These are phyloP conservation scores for Erysimum pusillum DNA, from an alignment of 441 rosid genomes.

Conservation along the genomic window DNA sequence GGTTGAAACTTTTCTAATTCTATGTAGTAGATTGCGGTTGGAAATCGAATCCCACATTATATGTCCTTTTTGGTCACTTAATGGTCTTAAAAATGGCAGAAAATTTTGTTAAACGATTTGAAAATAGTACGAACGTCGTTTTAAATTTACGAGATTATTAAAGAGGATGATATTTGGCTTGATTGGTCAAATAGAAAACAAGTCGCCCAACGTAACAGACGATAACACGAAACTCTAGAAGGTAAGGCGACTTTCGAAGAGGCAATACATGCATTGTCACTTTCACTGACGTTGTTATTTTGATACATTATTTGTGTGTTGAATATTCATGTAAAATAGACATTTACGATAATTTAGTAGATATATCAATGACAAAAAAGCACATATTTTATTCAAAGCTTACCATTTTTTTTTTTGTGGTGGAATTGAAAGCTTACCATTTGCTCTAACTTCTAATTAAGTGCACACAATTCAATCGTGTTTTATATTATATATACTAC, in stretches of 20 bases:
- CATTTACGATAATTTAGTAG: not conserved
- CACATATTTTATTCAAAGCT: not conserved
- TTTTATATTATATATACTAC: not conserved
- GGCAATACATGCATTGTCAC: not conserved
- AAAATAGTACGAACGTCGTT: not conserved
- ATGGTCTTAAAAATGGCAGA: not conserved
- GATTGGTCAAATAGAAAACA: not conserved
- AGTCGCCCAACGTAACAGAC: not conserved
- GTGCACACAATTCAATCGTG: not conserved
- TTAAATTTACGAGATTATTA: not conserved
- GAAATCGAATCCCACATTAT: not conserved
- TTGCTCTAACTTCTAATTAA: not conserved
- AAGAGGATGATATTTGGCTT: not conserved
- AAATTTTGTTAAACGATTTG: not conserved
- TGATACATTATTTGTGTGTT: not conserved
- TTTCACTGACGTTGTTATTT: not conserved
- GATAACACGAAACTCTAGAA: slow-evolving; percentile 5
- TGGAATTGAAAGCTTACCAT: not conserved
- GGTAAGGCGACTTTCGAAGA: slow-evolving; percentile 7
- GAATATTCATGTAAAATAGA: not conserved
- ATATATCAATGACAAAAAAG: not conserved
- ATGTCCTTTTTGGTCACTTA: not conserved
- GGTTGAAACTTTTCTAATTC: not conserved
- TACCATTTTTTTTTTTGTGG: too few relatives aligned
- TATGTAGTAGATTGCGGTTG: not conserved